Evolutionary conservation across 2,329 filamentous ascomycete species (phyloP).

Genomic region (Fusarium globosum): DNA sequence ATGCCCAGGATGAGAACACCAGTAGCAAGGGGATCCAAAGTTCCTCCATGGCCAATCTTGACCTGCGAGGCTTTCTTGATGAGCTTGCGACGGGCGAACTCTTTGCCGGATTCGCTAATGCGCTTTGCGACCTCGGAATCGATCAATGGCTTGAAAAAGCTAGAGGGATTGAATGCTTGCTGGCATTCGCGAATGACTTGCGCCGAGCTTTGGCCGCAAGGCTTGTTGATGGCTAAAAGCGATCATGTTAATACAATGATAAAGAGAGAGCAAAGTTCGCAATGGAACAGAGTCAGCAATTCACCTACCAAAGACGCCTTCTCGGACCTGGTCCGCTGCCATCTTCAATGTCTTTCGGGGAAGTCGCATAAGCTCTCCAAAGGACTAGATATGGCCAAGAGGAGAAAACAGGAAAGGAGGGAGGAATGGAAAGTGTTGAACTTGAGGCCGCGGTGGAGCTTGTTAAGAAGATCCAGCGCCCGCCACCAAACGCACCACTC

Average conservation of each 20-base stretch:
- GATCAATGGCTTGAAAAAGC: slow-evolving; percentile 82
- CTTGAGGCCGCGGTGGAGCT: slow-evolving; percentile 24
- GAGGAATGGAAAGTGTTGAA: slow-evolving; percentile 19
- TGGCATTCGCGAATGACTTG: slow-evolving; percentile 92
- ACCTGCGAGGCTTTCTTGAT: slow-evolving; percentile 74
- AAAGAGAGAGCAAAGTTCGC: background rate
- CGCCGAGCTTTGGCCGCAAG: slow-evolving; percentile 85
- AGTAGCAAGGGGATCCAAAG: slow-evolving; percentile 92
- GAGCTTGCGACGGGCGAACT: slow-evolving; percentile 68
- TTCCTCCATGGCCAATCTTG: slow-evolving; percentile 97
- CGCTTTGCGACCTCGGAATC: slow-evolving; percentile 68
- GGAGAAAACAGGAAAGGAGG: slow-evolving; percentile 1
- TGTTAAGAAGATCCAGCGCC: slow-evolving; percentile 27
- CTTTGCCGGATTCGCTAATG: slow-evolving; percentile 66
- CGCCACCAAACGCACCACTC: slow-evolving; percentile 16
- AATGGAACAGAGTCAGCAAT: slow-evolving; percentile 5
- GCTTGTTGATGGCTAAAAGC: slow-evolving; percentile 87
- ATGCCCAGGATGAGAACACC: slow-evolving; percentile 91
- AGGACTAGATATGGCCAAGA: slow-evolving; percentile 5
- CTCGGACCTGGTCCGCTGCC: slow-evolving; percentile 64
- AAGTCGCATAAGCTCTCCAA: slow-evolving; percentile 47
- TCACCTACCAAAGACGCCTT: slow-evolving; percentile 68
- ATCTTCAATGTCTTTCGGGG: slow-evolving; percentile 57
- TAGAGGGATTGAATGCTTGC: slow-evolving; percentile 82
- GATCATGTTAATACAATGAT: slow-evolving; percentile 12